These are phyloP conservation scores for Clitocybe nebularis DNA, from an alignment of 1,284 basidiomycete genomes.

Conservation along the genomic window DNA sequence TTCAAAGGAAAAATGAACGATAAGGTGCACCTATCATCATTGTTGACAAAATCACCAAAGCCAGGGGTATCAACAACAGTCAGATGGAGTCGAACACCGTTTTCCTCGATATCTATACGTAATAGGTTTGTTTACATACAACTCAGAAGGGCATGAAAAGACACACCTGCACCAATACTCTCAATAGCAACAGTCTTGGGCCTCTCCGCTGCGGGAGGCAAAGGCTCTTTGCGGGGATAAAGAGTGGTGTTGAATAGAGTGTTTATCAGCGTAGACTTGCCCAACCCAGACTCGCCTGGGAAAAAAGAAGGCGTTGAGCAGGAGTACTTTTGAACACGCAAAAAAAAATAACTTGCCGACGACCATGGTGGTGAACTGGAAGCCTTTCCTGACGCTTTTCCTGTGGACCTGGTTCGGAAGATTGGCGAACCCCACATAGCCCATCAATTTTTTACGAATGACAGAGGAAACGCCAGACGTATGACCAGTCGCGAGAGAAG, in stretches of 20 bases:
- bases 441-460: slow-evolving; percentile 89
- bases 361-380: slow-evolving; percentile 95
- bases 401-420: slow-evolving; percentile 97
- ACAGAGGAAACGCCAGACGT: slow-evolving; percentile 49
- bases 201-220: slow-evolving; percentile 80
- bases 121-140: slow-evolving; percentile 24
- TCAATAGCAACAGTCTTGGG: slow-evolving; percentile 94
- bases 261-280: slow-evolving; percentile 97
- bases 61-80: slow-evolving; percentile 98
- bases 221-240: slow-evolving; percentile 82
- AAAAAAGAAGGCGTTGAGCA: slow-evolving; percentile 15
- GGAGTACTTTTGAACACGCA: slow-evolving; percentile 18
- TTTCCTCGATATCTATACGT: slow-evolving; percentile 91
- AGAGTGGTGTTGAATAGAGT: slow-evolving; percentile 95
- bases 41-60: slow-evolving; percentile 97
- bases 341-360: slow-evolving; percentile 60
- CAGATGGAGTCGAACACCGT: slow-evolving; percentile 87
- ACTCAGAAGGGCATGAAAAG: slow-evolving; percentile 18
- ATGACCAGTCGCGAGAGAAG: slow-evolving; percentile 46
- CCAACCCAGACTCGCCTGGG: slow-evolving; percentile 92
- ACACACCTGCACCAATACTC: slow-evolving; percentile 90
- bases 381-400: slow-evolving; percentile 93
- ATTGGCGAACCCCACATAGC: slow-evolving; percentile 84
- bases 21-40: slow-evolving; percentile 79
- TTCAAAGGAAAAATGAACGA: slow-evolving; percentile 14